These are phyloP conservation scores for Harringtonia lauricola DNA, from an alignment of 2,329 filamentous ascomycete genomes.

Conservation along the genomic window DNA sequence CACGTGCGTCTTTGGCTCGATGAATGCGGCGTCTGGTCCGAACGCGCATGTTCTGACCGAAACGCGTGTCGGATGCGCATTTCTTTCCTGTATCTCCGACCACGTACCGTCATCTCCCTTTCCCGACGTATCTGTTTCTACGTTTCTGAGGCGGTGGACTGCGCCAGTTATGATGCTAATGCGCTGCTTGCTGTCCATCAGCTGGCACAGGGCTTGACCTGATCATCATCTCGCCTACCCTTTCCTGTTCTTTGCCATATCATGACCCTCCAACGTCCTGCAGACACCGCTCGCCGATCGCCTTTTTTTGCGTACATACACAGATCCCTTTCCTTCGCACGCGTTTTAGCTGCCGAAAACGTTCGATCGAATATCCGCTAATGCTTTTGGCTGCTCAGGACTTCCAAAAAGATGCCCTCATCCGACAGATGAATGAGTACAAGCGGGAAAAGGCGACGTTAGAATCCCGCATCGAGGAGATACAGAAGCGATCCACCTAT, in stretches of 20 bases:
- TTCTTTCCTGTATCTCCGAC: neutral
- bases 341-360: neutral
- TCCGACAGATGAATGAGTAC: conserved; percentile 95
- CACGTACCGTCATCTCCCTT: neutral
- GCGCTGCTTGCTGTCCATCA: conserved; percentile 6
- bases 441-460: conserved; percentile 79
- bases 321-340: conserved; percentile 15
- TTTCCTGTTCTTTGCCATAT: conserved; percentile 7
- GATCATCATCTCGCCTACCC: conserved; percentile 13
- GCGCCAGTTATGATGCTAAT: conserved; percentile 7
- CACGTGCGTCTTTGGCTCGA: neutral
- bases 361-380: conserved; percentile 18
- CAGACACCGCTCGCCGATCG: conserved; percentile 11
- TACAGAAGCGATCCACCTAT: conserved; percentile 65
- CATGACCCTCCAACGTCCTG: conserved; percentile 4
- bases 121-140: neutral
- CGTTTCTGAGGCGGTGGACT: neutral
- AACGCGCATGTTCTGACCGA: neutral
- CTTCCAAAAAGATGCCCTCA: conserved; percentile 92
- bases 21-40: neutral
- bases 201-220: conserved; percentile 14
- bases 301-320: conserved; percentile 13
- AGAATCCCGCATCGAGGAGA: conserved; percentile 69
- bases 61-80: neutral
- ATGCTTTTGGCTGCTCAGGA: conserved; percentile 43